Percentiles rank a stretch among this genome's conserved stretches.
Evolutionary conservation across 129 eudicot genomes (phyloP).

Genomic region (Silybum marianum): DNA sequence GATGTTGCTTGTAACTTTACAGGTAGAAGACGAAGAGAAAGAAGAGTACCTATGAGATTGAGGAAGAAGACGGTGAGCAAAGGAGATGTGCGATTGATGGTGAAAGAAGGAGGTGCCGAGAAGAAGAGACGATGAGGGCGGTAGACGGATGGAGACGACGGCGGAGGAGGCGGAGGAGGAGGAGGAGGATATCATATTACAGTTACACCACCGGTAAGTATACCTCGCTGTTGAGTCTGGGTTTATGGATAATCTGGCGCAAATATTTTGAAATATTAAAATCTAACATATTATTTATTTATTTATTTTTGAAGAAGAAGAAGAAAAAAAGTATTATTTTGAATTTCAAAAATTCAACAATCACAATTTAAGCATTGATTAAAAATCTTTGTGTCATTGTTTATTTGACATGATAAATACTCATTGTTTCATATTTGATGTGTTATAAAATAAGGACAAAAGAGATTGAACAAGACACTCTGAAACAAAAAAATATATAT

Average conservation of each 20-base stretch:
- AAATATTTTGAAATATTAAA: neutral
- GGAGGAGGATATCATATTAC: slow-evolving; percentile 30
- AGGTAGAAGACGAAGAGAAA: neutral
- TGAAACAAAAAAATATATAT: no score
- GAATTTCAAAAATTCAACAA: no score
- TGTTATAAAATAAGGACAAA: no score
- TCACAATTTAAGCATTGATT: no score
- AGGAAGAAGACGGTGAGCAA: slow-evolving; percentile 8
- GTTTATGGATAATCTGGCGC: slow-evolving; percentile 23
- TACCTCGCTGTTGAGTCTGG: slow-evolving; percentile 10
- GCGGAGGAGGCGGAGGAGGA: slow-evolving; percentile 24
- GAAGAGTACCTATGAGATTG: slow-evolving; percentile 19
- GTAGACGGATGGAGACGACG: slow-evolving; percentile 22
- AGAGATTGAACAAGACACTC: no score
- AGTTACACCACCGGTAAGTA: slow-evolving; percentile 9
- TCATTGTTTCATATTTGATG: no score
- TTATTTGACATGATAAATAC: no score
- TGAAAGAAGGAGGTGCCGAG: slow-evolving; percentile 33
- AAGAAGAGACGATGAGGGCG: slow-evolving; percentile 31
- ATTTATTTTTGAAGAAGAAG: no score
- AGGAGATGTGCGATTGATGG: slow-evolving; percentile 19
- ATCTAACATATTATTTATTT: neutral
- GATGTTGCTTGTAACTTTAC: slow-evolving; percentile 10
- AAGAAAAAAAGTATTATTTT: no score
- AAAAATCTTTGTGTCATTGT: no score